Evolutionary conservation across 306 rosid genomes (phyloP).

Genomic region (Lathyrus aphaca): DNA sequence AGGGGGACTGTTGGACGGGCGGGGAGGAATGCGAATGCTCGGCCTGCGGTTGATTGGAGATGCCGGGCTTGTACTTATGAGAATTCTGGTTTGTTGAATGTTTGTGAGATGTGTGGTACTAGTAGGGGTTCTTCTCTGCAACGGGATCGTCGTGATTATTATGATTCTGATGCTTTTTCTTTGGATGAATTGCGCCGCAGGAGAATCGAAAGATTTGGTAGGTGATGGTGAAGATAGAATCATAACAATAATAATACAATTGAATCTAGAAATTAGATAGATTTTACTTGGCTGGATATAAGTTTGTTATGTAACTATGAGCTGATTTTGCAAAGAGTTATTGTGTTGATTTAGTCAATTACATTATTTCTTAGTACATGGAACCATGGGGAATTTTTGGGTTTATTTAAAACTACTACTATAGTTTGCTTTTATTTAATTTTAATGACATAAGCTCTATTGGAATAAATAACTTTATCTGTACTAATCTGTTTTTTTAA

Average conservation of each 20-base stretch:
- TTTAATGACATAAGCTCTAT: too few species aligned
- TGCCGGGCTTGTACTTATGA: constrained; percentile 75
- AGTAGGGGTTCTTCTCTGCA: constrained; percentile 32
- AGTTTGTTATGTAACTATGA: neutral
- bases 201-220: constrained; percentile 71
- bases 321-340: neutral
- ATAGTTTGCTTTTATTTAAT: too few species aligned
- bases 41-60: constrained; percentile 56
- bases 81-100: constrained; percentile 53
- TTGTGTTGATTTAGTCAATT: neutral
- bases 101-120: constrained; percentile 82
- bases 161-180: constrained; percentile 42
- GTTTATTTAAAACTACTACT: too few species aligned
- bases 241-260: constrained; percentile 4
- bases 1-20: constrained; percentile 61
- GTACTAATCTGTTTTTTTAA: too few species aligned
- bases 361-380: neutral
- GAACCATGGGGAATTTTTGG: neutral
- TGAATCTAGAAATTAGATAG: neutral
- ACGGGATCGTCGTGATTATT: constrained; percentile 7
- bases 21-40: constrained; percentile 30
- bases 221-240: constrained; percentile 27
- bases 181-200: constrained; percentile 65
- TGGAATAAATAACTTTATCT: too few species aligned
- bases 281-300: neutral